A percentile compares a stretch with the other conserved stretches of the same genome.
Evolutionary conservation across 345 rosid species (phyloP).

Genomic region (Camelina hispida): DNA sequence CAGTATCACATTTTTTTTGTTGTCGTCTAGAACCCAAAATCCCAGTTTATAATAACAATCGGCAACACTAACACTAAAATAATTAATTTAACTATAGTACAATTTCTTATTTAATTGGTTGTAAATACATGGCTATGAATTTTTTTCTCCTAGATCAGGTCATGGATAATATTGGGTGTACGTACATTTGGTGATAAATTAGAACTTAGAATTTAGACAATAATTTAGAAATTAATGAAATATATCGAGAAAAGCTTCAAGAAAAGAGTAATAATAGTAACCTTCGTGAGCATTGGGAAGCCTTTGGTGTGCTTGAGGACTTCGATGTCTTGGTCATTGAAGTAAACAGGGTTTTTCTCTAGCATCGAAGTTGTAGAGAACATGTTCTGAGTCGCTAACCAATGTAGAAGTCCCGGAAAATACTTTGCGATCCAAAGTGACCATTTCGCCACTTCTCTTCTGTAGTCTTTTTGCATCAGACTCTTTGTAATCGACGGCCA

Average conservation of each 20-base stretch:
- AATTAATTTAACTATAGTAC: no score
- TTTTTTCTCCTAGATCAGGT: constrained; percentile 15
- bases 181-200: neutral
- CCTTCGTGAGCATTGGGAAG: constrained; percentile 90
- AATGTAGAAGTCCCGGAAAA: constrained; percentile 67
- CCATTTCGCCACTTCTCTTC: constrained; percentile 60
- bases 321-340: constrained; percentile 68
- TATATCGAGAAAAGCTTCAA: neutral
- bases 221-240: neutral
- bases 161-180: neutral
- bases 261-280: constrained; percentile 37
- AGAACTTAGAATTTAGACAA: neutral
- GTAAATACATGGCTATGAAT: neutral
- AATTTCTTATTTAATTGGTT: neutral
- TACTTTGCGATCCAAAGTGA: constrained; percentile 61
- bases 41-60: neutral
- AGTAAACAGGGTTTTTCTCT: constrained; percentile 65
- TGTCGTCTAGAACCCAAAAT: neutral
- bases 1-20: no score
- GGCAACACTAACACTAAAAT: neutral
- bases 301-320: constrained; percentile 65
- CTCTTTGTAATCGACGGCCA: constrained; percentile 81
- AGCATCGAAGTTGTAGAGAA: constrained; percentile 61
- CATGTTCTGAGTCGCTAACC: constrained; percentile 78
- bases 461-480: constrained; percentile 62